phyloP scores from a whole-genome alignment of 129 eudicot genomes.

The Cynara cardunculus region DNA sequence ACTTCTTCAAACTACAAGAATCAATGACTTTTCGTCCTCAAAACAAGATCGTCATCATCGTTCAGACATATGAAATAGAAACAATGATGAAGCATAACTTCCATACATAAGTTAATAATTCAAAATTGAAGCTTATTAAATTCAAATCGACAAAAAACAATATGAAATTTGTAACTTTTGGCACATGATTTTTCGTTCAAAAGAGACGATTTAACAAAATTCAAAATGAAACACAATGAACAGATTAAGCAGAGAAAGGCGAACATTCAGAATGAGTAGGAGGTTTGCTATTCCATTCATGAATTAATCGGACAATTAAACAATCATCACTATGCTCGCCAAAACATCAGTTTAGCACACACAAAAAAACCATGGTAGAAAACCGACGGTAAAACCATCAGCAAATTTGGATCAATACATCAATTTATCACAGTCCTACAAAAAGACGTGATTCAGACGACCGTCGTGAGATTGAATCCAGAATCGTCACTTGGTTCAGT shows the following conservation, averaged over 20 bases:
- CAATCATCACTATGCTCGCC: constrained; percentile 23
- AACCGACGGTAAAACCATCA: constrained; percentile 10
- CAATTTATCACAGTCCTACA: constrained; percentile 24
- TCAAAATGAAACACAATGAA: neutral
- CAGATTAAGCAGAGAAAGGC: neutral
- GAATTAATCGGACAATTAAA: constrained; percentile 22
- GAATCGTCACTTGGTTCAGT: constrained; percentile 9
- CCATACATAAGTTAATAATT: no score
- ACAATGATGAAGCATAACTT: no score
- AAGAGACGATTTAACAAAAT: neutral
- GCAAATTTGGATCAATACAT: constrained; percentile 22
- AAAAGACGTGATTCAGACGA: constrained; percentile 33
- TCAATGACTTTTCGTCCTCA: constrained; percentile 6
- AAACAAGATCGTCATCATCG: constrained; percentile 8
- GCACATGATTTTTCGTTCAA: neutral
- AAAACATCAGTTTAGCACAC: neutral
- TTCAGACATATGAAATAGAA: neutral
- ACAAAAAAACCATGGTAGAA: neutral
- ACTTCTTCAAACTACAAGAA: neutral
- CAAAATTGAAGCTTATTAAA: neutral
- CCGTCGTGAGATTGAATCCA: constrained; percentile 34
- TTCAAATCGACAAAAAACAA: neutral
- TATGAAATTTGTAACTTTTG: neutral
- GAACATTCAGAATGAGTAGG: constrained; percentile 35
- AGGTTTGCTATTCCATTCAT: constrained; percentile 22